These are phyloP conservation scores for Ogataea philodendri DNA, from an alignment of 805 yeast genomes.

Conservation along the genomic window DNA sequence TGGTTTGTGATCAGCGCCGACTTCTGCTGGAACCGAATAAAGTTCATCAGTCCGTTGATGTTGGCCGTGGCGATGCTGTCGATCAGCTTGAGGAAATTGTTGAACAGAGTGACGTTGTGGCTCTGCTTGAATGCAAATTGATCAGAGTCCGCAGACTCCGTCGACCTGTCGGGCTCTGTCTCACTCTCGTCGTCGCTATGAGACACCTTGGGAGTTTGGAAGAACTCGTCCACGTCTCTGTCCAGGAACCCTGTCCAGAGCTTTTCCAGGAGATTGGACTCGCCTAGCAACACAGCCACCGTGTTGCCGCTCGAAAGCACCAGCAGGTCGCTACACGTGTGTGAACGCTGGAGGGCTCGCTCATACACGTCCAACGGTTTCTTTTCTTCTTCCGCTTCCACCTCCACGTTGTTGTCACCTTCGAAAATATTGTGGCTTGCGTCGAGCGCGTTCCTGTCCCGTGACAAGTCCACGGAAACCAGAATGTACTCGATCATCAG, in stretches of 20 bases:
- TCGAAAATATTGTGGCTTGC: slow-evolving; percentile 20
- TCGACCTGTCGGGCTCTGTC: not conserved
- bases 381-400: slow-evolving; percentile 13
- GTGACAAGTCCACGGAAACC: slow-evolving; percentile 27
- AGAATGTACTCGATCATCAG: slow-evolving; percentile 32
- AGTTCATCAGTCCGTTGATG: slow-evolving; percentile 70
- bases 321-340: slow-evolving; percentile 31
- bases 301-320: slow-evolving; percentile 27
- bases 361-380: slow-evolving; percentile 18
- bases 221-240: slow-evolving; percentile 24
- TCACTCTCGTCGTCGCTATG: slow-evolving; percentile 19
- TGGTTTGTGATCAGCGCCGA: slow-evolving; percentile 57
- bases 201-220: slow-evolving; percentile 8
- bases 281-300: slow-evolving; percentile 22
- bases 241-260: slow-evolving; percentile 36
- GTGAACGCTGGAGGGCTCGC: slow-evolving; percentile 29
- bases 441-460: slow-evolving; percentile 5
- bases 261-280: slow-evolving; percentile 22
- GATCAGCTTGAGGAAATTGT: slow-evolving; percentile 71
- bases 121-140: slow-evolving; percentile 19
- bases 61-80: slow-evolving; percentile 83
- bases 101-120: slow-evolving; percentile 31
- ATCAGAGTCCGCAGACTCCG: not conserved
- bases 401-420: slow-evolving; percentile 22
- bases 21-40: slow-evolving; percentile 49